These are phyloP conservation scores for Amanita phalloides DNA, from an alignment of 768 basidiomycete species.

Conservation along the genomic window DNA sequence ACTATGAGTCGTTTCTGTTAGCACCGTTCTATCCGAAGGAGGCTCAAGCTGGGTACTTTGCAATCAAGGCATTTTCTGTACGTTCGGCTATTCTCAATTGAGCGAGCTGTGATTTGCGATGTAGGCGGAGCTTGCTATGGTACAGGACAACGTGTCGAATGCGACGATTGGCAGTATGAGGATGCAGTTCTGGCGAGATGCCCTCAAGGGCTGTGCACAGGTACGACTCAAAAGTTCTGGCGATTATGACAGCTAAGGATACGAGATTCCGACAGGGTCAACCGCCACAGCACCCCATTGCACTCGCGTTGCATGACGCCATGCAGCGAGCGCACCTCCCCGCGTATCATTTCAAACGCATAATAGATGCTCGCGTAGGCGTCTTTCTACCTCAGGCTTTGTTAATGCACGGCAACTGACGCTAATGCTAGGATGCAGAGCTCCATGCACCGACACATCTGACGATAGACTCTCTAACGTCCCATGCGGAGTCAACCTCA, in stretches of 20 bases:
- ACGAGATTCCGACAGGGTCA: constrained; percentile 35
- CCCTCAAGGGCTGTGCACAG: constrained; percentile 54
- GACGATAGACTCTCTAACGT: constrained; percentile 54
- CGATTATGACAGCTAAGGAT: neutral
- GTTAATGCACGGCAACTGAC: neutral
- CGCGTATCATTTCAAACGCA: constrained; percentile 70
- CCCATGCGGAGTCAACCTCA: constrained; percentile 73
- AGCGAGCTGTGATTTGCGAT: neutral
- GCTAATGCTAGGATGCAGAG: constrained; percentile 44
- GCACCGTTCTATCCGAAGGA: constrained; percentile 63
- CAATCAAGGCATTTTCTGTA: constrained; percentile 78
- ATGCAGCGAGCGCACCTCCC: constrained; percentile 40
- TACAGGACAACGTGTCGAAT: constrained; percentile 71
- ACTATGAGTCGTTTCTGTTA: constrained; percentile 71
- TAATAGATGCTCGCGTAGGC: constrained; percentile 76
- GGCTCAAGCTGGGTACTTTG: constrained; percentile 60
- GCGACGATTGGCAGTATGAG: constrained; percentile 70
- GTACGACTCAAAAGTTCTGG: constrained; percentile 26
- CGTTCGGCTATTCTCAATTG: constrained; percentile 20
- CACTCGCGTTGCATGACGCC: constrained; percentile 56
- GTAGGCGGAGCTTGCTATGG: constrained; percentile 67
- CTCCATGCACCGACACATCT: constrained; percentile 53
- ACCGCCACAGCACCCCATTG: constrained; percentile 75
- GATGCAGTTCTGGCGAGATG: constrained; percentile 83
- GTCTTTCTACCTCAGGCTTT: constrained; percentile 1